A percentile compares a stretch with the other conserved stretches of the same genome.
Evolutionary conservation across 805 yeast genomes (phyloP).

Genomic region (Priceomyces castillae): DNA sequence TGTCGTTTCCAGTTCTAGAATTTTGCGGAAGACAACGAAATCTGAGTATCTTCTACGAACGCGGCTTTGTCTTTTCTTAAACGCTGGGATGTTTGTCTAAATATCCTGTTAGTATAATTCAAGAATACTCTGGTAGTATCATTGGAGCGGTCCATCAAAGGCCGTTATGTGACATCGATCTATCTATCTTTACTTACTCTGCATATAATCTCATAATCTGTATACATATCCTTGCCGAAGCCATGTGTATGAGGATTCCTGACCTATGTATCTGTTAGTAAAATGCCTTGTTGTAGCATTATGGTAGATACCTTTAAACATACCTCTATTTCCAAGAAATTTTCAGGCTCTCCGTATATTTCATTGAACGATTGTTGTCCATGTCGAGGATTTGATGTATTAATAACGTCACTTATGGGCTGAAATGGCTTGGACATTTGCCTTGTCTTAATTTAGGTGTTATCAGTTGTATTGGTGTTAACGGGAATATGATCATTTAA

Average conservation of each 20-base stretch:
- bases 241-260: constrained; percentile 77
- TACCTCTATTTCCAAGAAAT: constrained; percentile 89
- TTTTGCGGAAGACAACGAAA: constrained; percentile 75
- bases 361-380: constrained; percentile 68
- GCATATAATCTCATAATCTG: constrained; percentile 90
- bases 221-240: constrained; percentile 63
- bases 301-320: constrained; percentile 9
- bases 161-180: no score
- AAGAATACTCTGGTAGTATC: background rate
- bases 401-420: constrained; percentile 42
- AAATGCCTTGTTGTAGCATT: background rate
- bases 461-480: background rate
- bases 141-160: no score
- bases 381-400: constrained; percentile 35
- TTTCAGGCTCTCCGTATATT: constrained; percentile 91
- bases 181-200: constrained; percentile 44
- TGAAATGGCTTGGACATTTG: constrained; percentile 40
- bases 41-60: constrained; percentile 90
- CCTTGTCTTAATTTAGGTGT: background rate
- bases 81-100: constrained; percentile 83
- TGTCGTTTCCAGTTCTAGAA: constrained; percentile 71
- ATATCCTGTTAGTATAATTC: constrained; percentile 11
- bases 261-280: constrained; percentile 34
- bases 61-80: constrained; percentile 56
- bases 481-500: background rate